Percentiles rank a stretch among this genome's conserved stretches.
These are phyloP conservation scores for Wickerhamomyces sp. DNA, from an alignment of 1,139 yeast species.

Conservation along the genomic window DNA sequence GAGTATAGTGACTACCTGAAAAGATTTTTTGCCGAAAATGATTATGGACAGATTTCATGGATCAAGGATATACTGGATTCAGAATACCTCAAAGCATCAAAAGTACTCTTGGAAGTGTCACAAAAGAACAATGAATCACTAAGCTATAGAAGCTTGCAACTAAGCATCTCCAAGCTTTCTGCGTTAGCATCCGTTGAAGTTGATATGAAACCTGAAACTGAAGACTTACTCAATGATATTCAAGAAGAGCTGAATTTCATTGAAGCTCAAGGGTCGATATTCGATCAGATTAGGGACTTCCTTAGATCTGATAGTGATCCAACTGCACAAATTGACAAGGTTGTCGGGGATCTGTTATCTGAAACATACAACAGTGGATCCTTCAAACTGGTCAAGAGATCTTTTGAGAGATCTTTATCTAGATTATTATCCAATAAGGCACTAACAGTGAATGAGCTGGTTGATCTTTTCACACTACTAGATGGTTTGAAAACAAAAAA, in stretches of 20 bases:
- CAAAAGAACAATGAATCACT: conserved; percentile 37
- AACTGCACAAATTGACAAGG: conserved; percentile 20
- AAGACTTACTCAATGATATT: conserved; percentile 35
- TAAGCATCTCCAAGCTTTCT: conserved; percentile 66
- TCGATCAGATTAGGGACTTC: conserved; percentile 29
- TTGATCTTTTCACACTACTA: conserved; percentile 53
- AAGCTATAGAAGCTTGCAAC: conserved; percentile 49
- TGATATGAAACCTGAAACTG: conserved; percentile 14
- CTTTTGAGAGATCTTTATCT: conserved; percentile 31
- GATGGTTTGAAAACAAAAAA: conserved; percentile 30
- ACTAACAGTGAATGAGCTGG: conserved; percentile 42
- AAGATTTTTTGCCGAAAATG: conserved; percentile 46
- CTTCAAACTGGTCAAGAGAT: conserved; percentile 15
- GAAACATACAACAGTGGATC: conserved; percentile 6
- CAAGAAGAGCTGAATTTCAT: conserved; percentile 43
- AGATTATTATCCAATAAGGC: conserved; percentile 36
- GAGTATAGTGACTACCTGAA: conserved; percentile 46
- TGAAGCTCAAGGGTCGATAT: conserved; percentile 43
- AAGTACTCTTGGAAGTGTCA: conserved; percentile 40
- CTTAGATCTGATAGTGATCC: conserved; percentile 22
- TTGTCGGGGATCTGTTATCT: conserved; percentile 13
- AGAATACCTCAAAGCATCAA: conserved; percentile 47
- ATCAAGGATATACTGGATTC: conserved; percentile 54
- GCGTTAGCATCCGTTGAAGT: conserved; percentile 27
- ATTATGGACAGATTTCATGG: conserved; percentile 67